These are phyloP conservation scores for Eimeria necatrix DNA, from an alignment of 169 alveolate species.

Conservation along the genomic window DNA sequence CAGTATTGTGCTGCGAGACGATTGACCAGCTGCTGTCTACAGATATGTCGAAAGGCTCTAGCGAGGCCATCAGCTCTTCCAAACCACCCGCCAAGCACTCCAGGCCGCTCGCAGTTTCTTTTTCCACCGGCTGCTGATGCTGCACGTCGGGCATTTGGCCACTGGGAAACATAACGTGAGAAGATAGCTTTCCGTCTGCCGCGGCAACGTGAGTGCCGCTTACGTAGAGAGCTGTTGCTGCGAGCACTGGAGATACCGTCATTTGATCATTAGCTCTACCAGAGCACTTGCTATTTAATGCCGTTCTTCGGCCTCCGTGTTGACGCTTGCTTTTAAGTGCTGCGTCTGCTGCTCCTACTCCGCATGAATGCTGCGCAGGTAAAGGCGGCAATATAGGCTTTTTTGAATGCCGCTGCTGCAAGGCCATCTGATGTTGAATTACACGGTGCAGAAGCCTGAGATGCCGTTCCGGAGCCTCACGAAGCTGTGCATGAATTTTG, in stretches of 20 bases:
- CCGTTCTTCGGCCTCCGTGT: not conserved
- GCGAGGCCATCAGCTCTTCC: slow-evolving; percentile 43
- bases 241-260: not conserved
- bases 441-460: slow-evolving; percentile 30
- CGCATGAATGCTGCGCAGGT: not conserved
- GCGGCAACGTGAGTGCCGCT: slow-evolving; percentile 9
- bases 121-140: not conserved
- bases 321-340: not conserved
- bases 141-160: not conserved
- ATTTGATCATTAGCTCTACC: slow-evolving; percentile 13
- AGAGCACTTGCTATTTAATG: not conserved
- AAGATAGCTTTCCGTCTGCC: slow-evolving; percentile 1
- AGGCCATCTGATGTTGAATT: slow-evolving; percentile 53
- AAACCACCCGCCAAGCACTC: slow-evolving; percentile 39
- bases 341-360: slow-evolving; percentile 67
- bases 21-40: slow-evolving; percentile 78
- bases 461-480: slow-evolving; percentile 28
- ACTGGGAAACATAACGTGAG: not conserved
- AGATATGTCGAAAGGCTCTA: slow-evolving; percentile 49
- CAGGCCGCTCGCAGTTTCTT: not conserved
- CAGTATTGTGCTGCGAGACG: slow-evolving; percentile 78
- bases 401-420: slow-evolving; percentile 11
- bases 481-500: not conserved
- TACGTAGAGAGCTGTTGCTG: slow-evolving; percentile 11
- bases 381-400: not conserved